These are phyloP conservation scores for Ormosia semicastrata DNA, from an alignment of 306 rosid species.

Conservation along the genomic window DNA sequence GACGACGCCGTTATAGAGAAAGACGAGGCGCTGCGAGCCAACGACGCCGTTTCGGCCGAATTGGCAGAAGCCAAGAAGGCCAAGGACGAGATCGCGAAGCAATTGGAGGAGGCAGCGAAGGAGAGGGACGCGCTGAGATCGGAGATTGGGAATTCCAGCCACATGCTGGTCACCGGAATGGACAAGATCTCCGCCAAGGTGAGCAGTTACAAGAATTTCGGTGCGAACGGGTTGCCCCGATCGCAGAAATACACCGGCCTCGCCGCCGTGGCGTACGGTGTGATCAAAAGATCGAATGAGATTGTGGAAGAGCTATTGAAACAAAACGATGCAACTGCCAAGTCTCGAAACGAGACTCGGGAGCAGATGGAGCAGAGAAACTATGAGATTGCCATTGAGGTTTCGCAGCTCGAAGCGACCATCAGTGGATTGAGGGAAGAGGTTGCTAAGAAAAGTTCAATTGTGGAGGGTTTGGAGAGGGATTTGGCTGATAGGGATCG, in stretches of 20 bases:
- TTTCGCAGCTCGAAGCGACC: constrained; percentile 92
- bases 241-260: constrained; percentile 82
- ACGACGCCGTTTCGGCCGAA: constrained; percentile 50
- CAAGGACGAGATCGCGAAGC: constrained; percentile 59
- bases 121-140: constrained; percentile 65
- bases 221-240: constrained; percentile 58
- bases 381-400: constrained; percentile 94
- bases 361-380: constrained; percentile 94
- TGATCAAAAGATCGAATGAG: constrained; percentile 88
- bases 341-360: constrained; percentile 81
- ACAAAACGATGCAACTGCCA: constrained; percentile 66
- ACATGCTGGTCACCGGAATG: constrained; percentile 86
- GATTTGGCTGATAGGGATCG: constrained; percentile 54
- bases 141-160: constrained; percentile 88
- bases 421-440: constrained; percentile 84
- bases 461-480: constrained; percentile 68
- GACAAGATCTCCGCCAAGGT: constrained; percentile 89
- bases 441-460: constrained; percentile 50
- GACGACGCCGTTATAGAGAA: constrained; percentile 83
- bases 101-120: constrained; percentile 60
- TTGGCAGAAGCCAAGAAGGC: constrained; percentile 44
- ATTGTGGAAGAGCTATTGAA: constrained; percentile 82
- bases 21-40: constrained; percentile 50
- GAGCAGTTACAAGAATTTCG: constrained; percentile 58
- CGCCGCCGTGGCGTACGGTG: constrained; percentile 78